These are phyloP conservation scores for Hysterangium stoloniferum DNA, from an alignment of 768 basidiomycete species.

Conservation along the genomic window DNA sequence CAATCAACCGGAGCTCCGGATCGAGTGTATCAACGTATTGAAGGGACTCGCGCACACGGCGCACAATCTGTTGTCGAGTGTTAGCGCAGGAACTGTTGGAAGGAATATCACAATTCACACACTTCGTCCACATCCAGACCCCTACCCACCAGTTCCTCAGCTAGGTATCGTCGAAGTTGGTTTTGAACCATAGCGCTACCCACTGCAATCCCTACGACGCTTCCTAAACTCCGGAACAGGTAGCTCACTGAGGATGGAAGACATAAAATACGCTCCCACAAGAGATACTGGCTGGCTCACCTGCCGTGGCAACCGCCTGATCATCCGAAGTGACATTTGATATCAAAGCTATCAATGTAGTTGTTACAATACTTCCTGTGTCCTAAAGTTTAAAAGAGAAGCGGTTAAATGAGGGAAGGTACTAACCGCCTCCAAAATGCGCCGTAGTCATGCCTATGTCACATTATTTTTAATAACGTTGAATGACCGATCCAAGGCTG, in stretches of 20 bases:
- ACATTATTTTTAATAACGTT: background rate
- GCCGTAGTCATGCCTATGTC: constrained; percentile 28
- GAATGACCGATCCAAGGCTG: background rate
- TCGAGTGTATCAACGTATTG: constrained; percentile 39
- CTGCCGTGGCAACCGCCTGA: constrained; percentile 60
- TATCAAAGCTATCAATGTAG: constrained; percentile 51
- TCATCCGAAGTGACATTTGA: constrained; percentile 54
- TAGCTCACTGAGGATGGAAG: constrained; percentile 43
- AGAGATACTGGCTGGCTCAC: constrained; percentile 23
- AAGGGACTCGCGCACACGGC: constrained; percentile 42
- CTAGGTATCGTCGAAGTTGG: constrained; percentile 38
- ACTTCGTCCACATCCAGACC: constrained; percentile 47
- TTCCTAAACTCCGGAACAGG: constrained; percentile 58
- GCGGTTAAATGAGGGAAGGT: background rate
- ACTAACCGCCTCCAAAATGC: constrained; percentile 32
- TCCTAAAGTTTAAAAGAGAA: background rate
- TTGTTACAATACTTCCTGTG: constrained; percentile 46
- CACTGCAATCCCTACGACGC: constrained; percentile 48
- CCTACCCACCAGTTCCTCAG: constrained; percentile 31
- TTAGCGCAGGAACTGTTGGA: background rate
- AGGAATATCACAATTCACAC: constrained; percentile 10
- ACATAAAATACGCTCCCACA: background rate
- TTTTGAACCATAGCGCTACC: constrained; percentile 51
- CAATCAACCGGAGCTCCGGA: constrained; percentile 26
- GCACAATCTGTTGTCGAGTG: constrained; percentile 32